Evolutionary conservation across 768 basidiomycete genomes (phyloP).

Genomic region (button mushroom (Agaricus bisporus)): DNA sequence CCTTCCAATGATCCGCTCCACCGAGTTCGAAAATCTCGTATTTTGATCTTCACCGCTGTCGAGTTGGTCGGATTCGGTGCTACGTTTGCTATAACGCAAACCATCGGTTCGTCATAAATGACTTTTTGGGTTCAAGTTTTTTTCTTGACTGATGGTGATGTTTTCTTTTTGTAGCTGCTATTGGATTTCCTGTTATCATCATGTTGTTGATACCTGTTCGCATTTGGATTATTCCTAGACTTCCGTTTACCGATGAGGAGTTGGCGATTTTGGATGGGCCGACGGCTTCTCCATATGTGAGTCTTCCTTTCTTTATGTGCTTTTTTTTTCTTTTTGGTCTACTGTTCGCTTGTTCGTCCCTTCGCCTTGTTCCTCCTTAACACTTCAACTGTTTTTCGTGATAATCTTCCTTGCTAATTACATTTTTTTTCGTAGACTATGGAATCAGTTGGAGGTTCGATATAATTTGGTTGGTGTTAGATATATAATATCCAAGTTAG

Average conservation of each 20-base stretch:
- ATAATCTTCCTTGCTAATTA: background rate
- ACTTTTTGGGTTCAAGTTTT: conserved; percentile 25
- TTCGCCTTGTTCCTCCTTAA: background rate
- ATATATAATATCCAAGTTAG: too few species aligned
- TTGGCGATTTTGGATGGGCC: conserved; percentile 84
- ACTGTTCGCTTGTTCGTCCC: background rate
- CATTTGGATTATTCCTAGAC: conserved; percentile 58
- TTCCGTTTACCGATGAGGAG: conserved; percentile 76
- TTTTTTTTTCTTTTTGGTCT: background rate
- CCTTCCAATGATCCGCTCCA: conserved; percentile 63
- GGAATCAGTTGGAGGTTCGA: conserved; percentile 20
- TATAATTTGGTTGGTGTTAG: background rate
- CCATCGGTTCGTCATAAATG: conserved; percentile 50
- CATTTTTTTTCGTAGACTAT: conserved; percentile 14
- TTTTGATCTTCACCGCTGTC: conserved; percentile 64
- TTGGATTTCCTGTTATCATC: conserved; percentile 89
- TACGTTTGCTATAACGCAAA: conserved; percentile 89
- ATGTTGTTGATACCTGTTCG: conserved; percentile 77
- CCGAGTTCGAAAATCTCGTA: conserved; percentile 66
- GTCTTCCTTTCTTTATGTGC: conserved; percentile 42
- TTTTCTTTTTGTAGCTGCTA: conserved; percentile 52
- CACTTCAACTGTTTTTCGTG: too few species aligned
- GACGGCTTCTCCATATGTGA: conserved; percentile 80
- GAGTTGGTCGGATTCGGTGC: conserved; percentile 83
- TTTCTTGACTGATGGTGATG: conserved; percentile 6